A percentile compares a stretch with the other conserved stretches of the same genome.
Conservation (phyloP, 345 rosid species). For the Eucalyptus sideroxylon region DNA sequence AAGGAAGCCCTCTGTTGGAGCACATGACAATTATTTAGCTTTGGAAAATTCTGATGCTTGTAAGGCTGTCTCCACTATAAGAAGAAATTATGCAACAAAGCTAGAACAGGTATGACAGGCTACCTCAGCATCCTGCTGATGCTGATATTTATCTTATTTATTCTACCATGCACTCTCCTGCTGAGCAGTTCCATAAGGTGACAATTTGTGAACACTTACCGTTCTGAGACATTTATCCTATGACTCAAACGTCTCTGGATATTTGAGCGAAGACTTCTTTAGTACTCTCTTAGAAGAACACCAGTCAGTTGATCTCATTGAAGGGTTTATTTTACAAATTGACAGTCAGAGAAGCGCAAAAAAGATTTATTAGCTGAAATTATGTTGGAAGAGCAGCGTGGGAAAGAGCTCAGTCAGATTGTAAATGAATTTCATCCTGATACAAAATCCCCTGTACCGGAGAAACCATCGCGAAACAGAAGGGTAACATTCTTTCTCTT, state of each 20-base stretch:
- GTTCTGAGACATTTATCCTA: background rate
- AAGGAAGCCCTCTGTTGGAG: conserved; percentile 21
- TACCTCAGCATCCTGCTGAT: background rate
- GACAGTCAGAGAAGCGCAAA: conserved; percentile 82
- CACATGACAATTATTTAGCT: conserved; percentile 12
- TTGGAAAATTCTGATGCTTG: conserved; percentile 22
- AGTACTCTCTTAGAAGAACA: background rate
- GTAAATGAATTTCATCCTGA: conserved; percentile 54
- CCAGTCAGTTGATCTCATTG: background rate
- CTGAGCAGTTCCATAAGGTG: background rate
- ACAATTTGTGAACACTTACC: background rate
- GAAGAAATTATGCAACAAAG: conserved; percentile 37
- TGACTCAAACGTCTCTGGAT: background rate
- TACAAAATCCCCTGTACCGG: conserved; percentile 16
- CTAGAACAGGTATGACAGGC: conserved; percentile 39
- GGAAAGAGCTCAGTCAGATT: conserved; percentile 49
- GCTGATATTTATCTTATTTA: background rate
- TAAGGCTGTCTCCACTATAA: conserved; percentile 27
- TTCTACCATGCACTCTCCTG: background rate
- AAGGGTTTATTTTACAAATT: conserved; percentile 1
- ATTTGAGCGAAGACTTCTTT: background rate
- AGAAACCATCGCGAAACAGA: conserved; percentile 26
- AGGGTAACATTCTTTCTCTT: conserved; percentile 26
- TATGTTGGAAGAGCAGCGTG: conserved; percentile 53
- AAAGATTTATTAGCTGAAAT: conserved; percentile 55